Evolutionary conservation across 768 basidiomycete genomes (phyloP).

Genomic region (Russula foetens): DNA sequence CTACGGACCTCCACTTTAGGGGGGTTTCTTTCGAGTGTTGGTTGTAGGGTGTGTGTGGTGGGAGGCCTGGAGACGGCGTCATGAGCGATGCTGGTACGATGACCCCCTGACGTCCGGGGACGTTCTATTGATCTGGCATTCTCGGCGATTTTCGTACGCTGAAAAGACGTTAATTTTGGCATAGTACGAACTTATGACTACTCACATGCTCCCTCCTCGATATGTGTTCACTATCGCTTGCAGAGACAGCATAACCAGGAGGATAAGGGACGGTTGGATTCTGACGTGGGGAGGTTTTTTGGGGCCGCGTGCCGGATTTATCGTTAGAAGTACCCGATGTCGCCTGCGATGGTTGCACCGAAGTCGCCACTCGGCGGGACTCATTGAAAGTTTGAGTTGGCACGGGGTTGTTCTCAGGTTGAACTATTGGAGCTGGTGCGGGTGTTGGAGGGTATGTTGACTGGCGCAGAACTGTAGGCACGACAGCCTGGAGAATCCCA

Average conservation of each 20-base stretch:
- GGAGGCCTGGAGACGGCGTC: slow-evolving; percentile 9
- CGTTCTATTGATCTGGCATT: slow-evolving; percentile 12
- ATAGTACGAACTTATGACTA: background rate
- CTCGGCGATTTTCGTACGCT: slow-evolving; percentile 11
- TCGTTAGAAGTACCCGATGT: background rate
- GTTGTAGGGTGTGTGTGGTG: background rate
- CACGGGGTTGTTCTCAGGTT: background rate
- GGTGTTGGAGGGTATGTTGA: background rate
- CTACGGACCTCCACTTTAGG: slow-evolving; percentile 15
- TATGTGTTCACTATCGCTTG: slow-evolving; percentile 18
- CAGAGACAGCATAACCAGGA: slow-evolving; percentile 21
- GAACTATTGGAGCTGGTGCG: background rate
- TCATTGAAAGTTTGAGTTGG: background rate
- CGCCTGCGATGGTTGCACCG: background rate
- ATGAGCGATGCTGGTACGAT: slow-evolving; percentile 10
- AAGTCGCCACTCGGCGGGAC: background rate
- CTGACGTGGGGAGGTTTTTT: slow-evolving; percentile 13
- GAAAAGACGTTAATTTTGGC: background rate
- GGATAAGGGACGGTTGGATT: slow-evolving; percentile 17
- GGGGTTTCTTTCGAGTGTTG: background rate
- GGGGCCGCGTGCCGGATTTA: slow-evolving; percentile 1
- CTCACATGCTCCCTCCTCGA: slow-evolving; percentile 17
- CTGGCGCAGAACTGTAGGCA: slow-evolving; percentile 15
- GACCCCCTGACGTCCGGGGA: slow-evolving; percentile 14
- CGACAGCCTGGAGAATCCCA: background rate